These are phyloP conservation scores for Babesia divergens DNA, from an alignment of 169 alveolate species.

Conservation along the genomic window DNA sequence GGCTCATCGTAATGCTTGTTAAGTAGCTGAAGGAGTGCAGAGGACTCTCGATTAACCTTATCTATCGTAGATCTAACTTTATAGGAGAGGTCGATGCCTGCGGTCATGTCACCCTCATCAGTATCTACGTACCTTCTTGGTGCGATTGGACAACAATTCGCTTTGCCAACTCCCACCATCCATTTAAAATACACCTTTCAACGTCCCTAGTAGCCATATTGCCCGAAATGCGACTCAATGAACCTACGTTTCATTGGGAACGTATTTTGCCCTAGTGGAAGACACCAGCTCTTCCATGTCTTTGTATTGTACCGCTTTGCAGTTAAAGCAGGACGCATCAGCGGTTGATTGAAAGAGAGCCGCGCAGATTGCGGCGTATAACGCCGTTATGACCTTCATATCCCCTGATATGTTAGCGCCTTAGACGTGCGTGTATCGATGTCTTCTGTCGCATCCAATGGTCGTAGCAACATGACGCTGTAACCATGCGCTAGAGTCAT, in stretches of 20 bases:
- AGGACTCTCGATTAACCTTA: slow-evolving; percentile 36
- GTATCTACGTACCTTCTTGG: slow-evolving; percentile 33
- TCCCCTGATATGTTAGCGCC: too few species aligned
- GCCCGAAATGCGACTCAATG: neutral
- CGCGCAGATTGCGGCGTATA: neutral
- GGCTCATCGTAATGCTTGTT: slow-evolving; percentile 50
- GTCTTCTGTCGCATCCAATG: too few species aligned
- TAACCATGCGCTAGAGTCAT: too few species aligned
- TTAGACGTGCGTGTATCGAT: too few species aligned
- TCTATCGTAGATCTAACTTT: slow-evolving; percentile 39
- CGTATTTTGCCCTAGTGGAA: slow-evolving; percentile 33
- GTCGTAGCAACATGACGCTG: too few species aligned
- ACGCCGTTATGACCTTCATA: neutral
- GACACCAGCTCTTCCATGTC: slow-evolving; percentile 21
- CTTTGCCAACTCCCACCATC: slow-evolving; percentile 66
- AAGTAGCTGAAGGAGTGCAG: slow-evolving; percentile 50
- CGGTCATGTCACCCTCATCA: neutral
- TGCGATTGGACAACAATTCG: slow-evolving; percentile 48
- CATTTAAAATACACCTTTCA: slow-evolving; percentile 50
- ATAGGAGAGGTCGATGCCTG: slow-evolving; percentile 57
- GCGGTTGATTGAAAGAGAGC: neutral
- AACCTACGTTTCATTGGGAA: slow-evolving; percentile 42
- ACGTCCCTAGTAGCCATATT: slow-evolving; percentile 15
- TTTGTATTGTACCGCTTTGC: slow-evolving; percentile 30
- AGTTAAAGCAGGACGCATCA: neutral